Percentiles rank a stretch among this genome's conserved stretches.
phyloP scores from a whole-genome alignment of 257 asterid genomes.

The Catharanthus roseus region DNA sequence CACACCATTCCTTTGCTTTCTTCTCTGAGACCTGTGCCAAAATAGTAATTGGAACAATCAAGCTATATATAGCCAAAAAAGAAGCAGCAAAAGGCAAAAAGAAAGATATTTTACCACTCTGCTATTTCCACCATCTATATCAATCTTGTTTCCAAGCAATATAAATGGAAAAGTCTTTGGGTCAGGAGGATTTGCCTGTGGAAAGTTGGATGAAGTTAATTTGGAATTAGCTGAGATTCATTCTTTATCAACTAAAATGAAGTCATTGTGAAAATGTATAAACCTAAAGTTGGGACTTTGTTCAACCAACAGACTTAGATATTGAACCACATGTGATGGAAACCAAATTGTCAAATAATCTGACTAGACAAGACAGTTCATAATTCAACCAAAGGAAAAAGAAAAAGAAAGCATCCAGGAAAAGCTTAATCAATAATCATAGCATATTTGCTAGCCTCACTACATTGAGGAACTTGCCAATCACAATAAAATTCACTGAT shows the following conservation, averaged over 20 bases:
- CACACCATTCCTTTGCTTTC: conserved; percentile 95
- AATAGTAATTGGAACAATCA: conserved; percentile 14
- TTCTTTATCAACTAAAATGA: neutral
- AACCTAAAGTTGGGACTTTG: neutral
- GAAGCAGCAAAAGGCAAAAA: conserved; percentile 3
- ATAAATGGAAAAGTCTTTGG: conserved; percentile 91
- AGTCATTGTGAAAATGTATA: neutral
- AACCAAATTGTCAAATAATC: neutral
- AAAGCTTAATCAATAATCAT: neutral
- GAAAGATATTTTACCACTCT: conserved; percentile 64
- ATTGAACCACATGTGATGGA: neutral
- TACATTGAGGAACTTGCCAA: neutral
- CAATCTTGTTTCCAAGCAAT: conserved; percentile 92
- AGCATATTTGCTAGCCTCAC: neutral
- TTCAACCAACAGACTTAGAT: neutral
- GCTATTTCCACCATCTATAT: conserved; percentile 97
- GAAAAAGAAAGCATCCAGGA: no score
- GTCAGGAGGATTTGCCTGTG: conserved; percentile 94
- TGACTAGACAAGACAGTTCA: neutral
- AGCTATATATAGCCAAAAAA: neutral
- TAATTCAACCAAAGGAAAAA: neutral
- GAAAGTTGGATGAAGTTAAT: conserved; percentile 23
- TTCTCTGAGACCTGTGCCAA: conserved; percentile 80
- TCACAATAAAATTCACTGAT: neutral
- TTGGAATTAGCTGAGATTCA: neutral